These are phyloP conservation scores for Candida sanyaensis DNA, from an alignment of 1,139 yeast species.

Conservation along the genomic window DNA sequence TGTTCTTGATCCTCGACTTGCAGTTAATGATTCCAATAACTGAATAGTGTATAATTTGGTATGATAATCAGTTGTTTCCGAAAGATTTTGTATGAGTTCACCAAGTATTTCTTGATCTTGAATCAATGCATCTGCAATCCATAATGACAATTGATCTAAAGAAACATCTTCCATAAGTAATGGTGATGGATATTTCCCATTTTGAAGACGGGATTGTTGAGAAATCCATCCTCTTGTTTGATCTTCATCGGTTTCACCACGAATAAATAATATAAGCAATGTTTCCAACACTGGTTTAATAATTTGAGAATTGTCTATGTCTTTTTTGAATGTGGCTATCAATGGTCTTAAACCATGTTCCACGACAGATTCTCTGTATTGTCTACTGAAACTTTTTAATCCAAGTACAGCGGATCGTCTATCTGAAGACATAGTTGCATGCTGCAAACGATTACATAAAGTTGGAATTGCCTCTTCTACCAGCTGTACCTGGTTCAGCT, in stretches of 20 bases:
- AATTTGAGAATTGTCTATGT: constrained; percentile 67
- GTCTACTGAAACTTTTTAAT: constrained; percentile 84
- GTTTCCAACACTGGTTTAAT: constrained; percentile 87
- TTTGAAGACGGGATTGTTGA: constrained; percentile 73
- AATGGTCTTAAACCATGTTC: constrained; percentile 85
- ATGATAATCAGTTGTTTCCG: constrained; percentile 65
- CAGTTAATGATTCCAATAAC: constrained; percentile 77
- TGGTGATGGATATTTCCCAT: constrained; percentile 85
- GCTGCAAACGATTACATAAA: constrained; percentile 81
- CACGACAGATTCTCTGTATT: constrained; percentile 86
- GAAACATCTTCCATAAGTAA: constrained; percentile 58
- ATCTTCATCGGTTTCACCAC: constrained; percentile 61
- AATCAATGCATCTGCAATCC: constrained; percentile 94
- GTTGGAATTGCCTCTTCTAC: constrained; percentile 91
- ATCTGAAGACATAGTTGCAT: constrained; percentile 81
- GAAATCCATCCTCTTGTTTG: constrained; percentile 70
- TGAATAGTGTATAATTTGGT: constrained; percentile 80
- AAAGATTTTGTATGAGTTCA: constrained; percentile 55
- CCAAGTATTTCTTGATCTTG: constrained; percentile 63
- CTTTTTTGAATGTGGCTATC: constrained; percentile 65
- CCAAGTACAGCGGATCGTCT: constrained; percentile 91
- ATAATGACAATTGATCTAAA: constrained; percentile 83
- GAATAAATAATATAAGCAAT: constrained; percentile 72
- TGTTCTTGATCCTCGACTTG: constrained; percentile 73
- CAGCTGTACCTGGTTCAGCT: constrained; percentile 48